A percentile compares a stretch with the other conserved stretches of the same genome.
phyloP scores from a whole-genome alignment of 805 yeast species.

The Saccharomycopsis babjevae region DNA sequence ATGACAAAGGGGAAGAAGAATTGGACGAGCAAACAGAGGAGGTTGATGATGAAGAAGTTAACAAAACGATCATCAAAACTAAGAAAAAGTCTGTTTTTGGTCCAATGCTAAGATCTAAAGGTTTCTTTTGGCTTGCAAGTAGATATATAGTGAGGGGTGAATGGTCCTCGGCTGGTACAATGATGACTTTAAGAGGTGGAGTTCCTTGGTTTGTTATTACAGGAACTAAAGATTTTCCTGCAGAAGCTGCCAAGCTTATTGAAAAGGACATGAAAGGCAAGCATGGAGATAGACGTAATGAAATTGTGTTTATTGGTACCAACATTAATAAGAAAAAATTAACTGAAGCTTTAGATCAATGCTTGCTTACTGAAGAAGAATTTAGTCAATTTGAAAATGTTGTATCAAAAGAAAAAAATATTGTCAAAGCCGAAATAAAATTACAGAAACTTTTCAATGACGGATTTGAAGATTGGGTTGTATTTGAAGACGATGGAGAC shows the following conservation, averaged over 20 bases:
- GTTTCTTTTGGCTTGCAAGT: conserved; percentile 37
- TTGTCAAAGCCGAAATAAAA: conserved; percentile 26
- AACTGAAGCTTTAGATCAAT: conserved; percentile 27
- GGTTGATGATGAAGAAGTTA: conserved; percentile 7
- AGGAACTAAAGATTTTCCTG: conserved; percentile 18
- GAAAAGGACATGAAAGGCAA: conserved; percentile 29
- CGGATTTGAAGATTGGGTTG: conserved; percentile 36
- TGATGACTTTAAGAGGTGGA: background rate
- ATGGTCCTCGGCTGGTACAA: conserved; percentile 22
- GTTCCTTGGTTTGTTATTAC: conserved; percentile 15
- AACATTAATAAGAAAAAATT: conserved; percentile 25
- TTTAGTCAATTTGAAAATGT: conserved; percentile 22
- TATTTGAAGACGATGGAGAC: conserved; percentile 20
- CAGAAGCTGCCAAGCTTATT: conserved; percentile 25
- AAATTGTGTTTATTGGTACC: conserved; percentile 36
- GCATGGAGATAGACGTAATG: conserved; percentile 35
- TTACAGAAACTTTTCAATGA: conserved; percentile 28
- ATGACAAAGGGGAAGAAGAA: conserved; percentile 10
- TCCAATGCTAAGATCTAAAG: conserved; percentile 32
- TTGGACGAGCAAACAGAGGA: background rate
- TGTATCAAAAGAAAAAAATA: conserved; percentile 23
- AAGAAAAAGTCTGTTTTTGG: conserved; percentile 31
- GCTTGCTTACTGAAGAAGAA: conserved; percentile 33
- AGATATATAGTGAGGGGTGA: conserved; percentile 21
- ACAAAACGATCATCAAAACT: conserved; percentile 25